A percentile compares a stretch with the other conserved stretches of the same genome.
Conservation (phyloP, 108 stramenopile genomes). For the Cyclotella choctawhatcheeana region DNA sequence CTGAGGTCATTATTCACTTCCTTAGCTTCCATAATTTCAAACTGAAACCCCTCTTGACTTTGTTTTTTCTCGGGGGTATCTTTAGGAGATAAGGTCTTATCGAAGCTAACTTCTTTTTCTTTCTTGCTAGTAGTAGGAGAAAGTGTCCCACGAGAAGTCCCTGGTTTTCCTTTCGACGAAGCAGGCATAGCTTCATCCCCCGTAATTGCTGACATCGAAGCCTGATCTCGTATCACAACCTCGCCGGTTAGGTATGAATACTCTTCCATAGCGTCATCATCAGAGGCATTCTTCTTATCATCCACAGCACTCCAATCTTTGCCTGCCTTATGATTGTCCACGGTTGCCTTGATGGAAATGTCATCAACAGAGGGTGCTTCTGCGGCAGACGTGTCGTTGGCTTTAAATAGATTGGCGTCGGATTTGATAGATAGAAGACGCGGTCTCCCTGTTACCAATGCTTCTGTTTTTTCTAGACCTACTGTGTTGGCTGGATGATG, state of each 20-base stretch:
- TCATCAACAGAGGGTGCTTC: conserved; percentile 32
- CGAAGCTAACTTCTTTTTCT: conserved; percentile 8
- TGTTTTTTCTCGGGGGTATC: background rate
- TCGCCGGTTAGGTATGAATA: conserved; percentile 43
- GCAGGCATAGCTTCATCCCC: conserved; percentile 21
- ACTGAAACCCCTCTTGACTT: background rate
- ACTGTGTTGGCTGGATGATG: background rate
- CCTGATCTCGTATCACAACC: conserved; percentile 38
- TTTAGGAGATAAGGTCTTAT: background rate
- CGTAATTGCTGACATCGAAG: conserved; percentile 33
- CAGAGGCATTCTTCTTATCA: conserved; percentile 8
- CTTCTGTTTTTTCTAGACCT: background rate
- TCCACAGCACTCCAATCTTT: conserved; percentile 33
- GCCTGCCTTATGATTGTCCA: conserved; percentile 13
- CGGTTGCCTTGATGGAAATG: background rate
- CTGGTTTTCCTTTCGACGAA: background rate
- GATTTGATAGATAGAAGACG: conserved; percentile 39
- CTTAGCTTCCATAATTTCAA: background rate
- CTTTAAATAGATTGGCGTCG: conserved; percentile 28
- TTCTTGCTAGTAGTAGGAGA: background rate
- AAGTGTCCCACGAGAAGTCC: background rate
- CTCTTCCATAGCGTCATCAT: conserved; percentile 45
- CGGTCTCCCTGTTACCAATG: conserved; percentile 7
- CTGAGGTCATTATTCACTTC: no score
- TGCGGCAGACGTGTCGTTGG: conserved; percentile 31